Evolutionary conservation across 2,329 filamentous ascomycete species (phyloP), one percentile per base, ranked within the genome.

Genomic region (Amauroascus verrucosus): DNA sequence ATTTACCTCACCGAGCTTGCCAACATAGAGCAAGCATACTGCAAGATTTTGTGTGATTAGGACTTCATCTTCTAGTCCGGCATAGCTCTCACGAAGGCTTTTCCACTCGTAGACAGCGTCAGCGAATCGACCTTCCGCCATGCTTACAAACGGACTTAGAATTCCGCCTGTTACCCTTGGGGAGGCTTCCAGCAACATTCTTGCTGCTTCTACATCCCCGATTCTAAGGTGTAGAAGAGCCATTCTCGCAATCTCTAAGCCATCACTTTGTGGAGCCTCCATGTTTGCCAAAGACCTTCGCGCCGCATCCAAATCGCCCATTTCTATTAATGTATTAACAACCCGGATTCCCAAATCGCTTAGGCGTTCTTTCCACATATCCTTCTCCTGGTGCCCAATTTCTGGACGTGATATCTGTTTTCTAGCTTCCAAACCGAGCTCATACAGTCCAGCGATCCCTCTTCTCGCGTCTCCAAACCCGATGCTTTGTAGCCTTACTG

Each of bases 401-500:
- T 65, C 70, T 0, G 80, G 76, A 30, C 71, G 74, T 16, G 72
- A 69, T 4, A 87, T 73, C 54, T 78, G 77, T 1, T 74, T 72
- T 16, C 89, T 77, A 1, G 87, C 88, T 67, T 95, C 88, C 7
- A 86, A 72, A 0, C 84, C 89, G 1, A 97, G 77, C 58, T 95
- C 89, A 65, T 95, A 95, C 65, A 95, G 88, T 43, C 86, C 86
- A 77, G 93, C 91, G 54, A 98, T 84, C 2, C 87, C 86, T 57
- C 90, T 79, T 3, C 91, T 78, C 48, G 84, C 81, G 68, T 98
- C 93, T 3, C 84, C 84, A 58, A 93, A 94, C 0, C 88, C 88
- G 44, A 95, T 79, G 0, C 87, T 88, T 60, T 95, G 88, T 18
- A 97, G 76, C 1, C 90, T 80, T 7, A 96, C 85, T 6, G 85